Conservation (phyloP, 2,329 filamentous ascomycete species). For the Fusarium nygamai region DNA sequence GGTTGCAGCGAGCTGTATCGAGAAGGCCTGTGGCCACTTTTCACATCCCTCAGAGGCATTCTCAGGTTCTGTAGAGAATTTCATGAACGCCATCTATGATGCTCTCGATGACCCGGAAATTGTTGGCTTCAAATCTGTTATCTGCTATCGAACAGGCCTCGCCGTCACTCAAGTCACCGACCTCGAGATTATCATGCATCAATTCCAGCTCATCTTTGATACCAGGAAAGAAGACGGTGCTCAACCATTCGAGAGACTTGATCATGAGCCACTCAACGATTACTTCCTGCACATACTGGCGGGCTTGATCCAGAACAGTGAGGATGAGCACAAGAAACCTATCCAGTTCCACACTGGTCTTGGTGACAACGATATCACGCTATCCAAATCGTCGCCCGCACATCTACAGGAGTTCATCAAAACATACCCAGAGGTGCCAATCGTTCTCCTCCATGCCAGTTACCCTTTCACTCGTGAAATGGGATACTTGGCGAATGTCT, state of each 20-base stretch:
- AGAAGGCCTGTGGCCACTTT: conserved; percentile 53
- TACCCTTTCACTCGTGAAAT: conserved; percentile 85
- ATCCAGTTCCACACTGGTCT: conserved; percentile 87
- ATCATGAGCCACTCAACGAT: conserved; percentile 74
- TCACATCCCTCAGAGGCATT: conserved; percentile 41
- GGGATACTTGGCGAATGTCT: conserved; percentile 80
- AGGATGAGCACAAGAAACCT: conserved; percentile 67
- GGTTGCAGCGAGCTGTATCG: conserved; percentile 71
- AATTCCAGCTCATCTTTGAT: conserved; percentile 52
- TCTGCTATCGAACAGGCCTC: conserved; percentile 83
- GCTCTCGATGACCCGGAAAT: conserved; percentile 73
- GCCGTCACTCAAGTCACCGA: conserved; percentile 62
- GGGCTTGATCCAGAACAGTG: conserved; percentile 61
- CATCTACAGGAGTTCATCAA: conserved; percentile 79
- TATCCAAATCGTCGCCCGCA: conserved; percentile 77
- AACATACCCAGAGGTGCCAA: conserved; percentile 73
- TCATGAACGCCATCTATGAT: conserved; percentile 59
- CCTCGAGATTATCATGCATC: conserved; percentile 52
- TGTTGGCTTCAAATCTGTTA: conserved; percentile 83
- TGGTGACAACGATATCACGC: conserved; percentile 80
- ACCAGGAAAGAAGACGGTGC: conserved; percentile 13
- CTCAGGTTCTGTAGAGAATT: conserved; percentile 48
- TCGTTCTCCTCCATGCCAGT: conserved; percentile 81
- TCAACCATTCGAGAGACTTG: conserved; percentile 61
- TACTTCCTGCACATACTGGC: conserved; percentile 74